Evolutionary conservation across 2,329 filamentous ascomycete genomes (phyloP), one percentile per base, ranked within the genome.

Genomic region (Clarireedia hainanense): DNA sequence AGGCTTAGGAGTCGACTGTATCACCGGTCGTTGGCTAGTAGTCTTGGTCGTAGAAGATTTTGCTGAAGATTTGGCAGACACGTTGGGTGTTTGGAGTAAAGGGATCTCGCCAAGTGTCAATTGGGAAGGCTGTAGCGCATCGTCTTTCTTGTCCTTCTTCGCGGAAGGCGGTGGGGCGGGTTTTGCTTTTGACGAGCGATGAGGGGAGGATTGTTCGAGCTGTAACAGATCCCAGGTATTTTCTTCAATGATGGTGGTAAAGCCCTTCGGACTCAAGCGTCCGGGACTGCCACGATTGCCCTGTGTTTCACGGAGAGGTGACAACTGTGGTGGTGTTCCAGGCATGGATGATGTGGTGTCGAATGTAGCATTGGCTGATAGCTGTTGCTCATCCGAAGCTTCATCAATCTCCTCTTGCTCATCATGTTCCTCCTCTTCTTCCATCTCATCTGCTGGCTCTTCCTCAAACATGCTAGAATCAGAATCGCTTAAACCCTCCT

Each of bases 401-500:
- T 61, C 62, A 23, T 53, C 56, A 30, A 55, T 55, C 14, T 64
- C 63, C 5, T 71, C 69, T 34, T 75, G 69, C 4, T 72, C 69
- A 3, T 73, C 68, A 50, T 80, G 78, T 42, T 78, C 73, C 39
- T 36, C 34, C 9, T 52, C 55, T n/a, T 59, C 61, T 24, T 50
- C 50, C 17, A 52, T 52, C 15, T 62, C 63, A 42, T 55, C 37
- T 23, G 75, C 69, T 3, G 73, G 70, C 4, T 73, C 68, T 51
- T 80, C 79, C 46, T 79, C 74, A 17, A 76, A 73, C 4, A 80
- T 73, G 12, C 75, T 74, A 15, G 75, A 58, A 26, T 70, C 65
- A 7, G 61, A 61, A 23, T 61, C 61, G 12, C 58, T 58, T 15
- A 50, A 42, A 47, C 54, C 52, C 24, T 67, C 63, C 10, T 61